phyloP scores from a whole-genome alignment of 2,329 filamentous ascomycete genomes.

The Phialemonium atrogriseum region DNA sequence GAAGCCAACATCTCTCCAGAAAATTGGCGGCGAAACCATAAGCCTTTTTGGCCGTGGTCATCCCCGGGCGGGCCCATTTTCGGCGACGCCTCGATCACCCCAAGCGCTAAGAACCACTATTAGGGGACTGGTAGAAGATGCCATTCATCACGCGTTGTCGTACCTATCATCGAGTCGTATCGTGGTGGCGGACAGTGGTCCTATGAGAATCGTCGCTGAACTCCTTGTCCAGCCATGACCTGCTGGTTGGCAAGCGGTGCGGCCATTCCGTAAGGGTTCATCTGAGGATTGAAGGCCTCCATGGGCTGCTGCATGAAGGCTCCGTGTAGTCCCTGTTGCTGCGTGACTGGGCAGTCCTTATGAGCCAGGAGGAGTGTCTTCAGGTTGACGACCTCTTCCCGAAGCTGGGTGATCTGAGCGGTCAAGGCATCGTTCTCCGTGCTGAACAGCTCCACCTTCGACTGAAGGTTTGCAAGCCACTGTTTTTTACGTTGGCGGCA shows the following conservation, averaged over 20 bases:
- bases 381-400: slow-evolving; percentile 89
- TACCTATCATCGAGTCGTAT: slow-evolving; percentile 2
- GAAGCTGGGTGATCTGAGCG: slow-evolving; percentile 71
- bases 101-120: too few species aligned
- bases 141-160: too few species aligned
- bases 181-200: not conserved
- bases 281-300: slow-evolving; percentile 45
- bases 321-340: slow-evolving; percentile 66
- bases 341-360: slow-evolving; percentile 91
- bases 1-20: too few species aligned
- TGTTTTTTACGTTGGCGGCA: slow-evolving; percentile 98
- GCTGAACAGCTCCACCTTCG: slow-evolving; percentile 88
- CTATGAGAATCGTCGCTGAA: slow-evolving; percentile 48
- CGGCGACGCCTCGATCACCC: too few species aligned
- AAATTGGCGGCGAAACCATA: too few species aligned
- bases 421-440: slow-evolving; percentile 85
- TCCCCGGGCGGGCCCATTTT: too few species aligned
- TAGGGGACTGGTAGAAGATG: too few species aligned
- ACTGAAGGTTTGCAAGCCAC: slow-evolving; percentile 90
- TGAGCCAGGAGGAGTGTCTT: slow-evolving; percentile 90
- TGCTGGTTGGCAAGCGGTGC: slow-evolving; percentile 42
- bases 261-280: slow-evolving; percentile 53
- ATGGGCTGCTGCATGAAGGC: slow-evolving; percentile 48
- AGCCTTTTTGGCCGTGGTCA: too few species aligned
- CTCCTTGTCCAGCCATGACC: slow-evolving; percentile 47